Evolutionary conservation across 208 protist genomes (phyloP), one percentile per base, ranked within the genome.

Genomic region (Trypanosoma scelopori): DNA sequence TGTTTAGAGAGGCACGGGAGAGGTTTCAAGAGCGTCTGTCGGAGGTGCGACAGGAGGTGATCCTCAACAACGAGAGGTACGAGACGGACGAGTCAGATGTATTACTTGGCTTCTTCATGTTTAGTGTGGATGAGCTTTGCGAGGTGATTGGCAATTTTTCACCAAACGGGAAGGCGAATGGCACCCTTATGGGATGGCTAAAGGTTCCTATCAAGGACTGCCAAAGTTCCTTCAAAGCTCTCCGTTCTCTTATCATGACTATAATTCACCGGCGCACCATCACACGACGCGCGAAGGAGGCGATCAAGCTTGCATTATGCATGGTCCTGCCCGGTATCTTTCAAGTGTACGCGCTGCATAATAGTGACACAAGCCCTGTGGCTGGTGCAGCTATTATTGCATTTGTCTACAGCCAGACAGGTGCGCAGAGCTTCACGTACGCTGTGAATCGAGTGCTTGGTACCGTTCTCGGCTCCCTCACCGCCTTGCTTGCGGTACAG

Each of bases 61-160:
- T 96, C 58, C 74, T 96, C 57, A 89, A 78, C 65, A 96, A 96
- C 70, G 90, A 96, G 59, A 82, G 90, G 70, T 96, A 96, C 69
- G 85, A 96, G 58, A 92, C 87, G 2, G 85, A 93, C 67, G 84
- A 93, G 72, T 87, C 90, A 28, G 90, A 96, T 74, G 81, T 96
- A 32, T 84, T 89, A 23, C 70, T 96, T 1, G 90, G 90, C 28
- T 93, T 92, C 60, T 96, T 96, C 74, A 89, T 96, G 85, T 96
- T 96, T 79, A 90, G 81, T 74, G 74, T 96, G 18, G 85, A 93
- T 55, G 87, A 93, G 65, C 74, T 96, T 32, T 93, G 85, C 71
- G 87, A 96, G 75, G 76, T 81, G 43, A 93, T 96, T 60, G 74
- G 69, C 51, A 79, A 79, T 58, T 96, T 93, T 64, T 55, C 69